phyloP scores from a whole-genome alignment of 768 basidiomycete genomes.

The Lepiota brunneoincarnata region DNA sequence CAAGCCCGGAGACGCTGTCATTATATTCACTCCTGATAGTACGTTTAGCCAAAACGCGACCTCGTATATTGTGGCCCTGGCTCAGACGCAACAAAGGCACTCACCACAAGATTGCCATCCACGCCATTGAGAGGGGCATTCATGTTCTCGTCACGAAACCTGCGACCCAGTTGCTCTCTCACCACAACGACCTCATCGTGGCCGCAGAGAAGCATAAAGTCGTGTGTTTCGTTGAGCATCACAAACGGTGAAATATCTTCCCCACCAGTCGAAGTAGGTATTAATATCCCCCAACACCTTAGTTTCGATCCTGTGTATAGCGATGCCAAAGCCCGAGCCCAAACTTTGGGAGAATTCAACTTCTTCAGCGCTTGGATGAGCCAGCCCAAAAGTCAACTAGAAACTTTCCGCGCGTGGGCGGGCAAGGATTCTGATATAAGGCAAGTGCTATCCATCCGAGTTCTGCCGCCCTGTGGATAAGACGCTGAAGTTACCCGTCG shows the following conservation, averaged over 20 bases:
- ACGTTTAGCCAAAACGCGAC: slow-evolving; percentile 22
- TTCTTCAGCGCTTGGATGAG: slow-evolving; percentile 98
- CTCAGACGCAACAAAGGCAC: slow-evolving; percentile 48
- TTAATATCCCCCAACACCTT: slow-evolving; percentile 5
- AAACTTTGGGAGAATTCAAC: slow-evolving; percentile 84
- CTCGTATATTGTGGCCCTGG: neutral
- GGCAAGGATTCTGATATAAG: slow-evolving; percentile 94
- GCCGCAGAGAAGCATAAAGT: slow-evolving; percentile 79
- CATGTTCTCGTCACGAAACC: slow-evolving; percentile 95
- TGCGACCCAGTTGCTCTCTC: slow-evolving; percentile 79
- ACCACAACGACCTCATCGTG: slow-evolving; percentile 77
- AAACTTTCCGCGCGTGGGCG: slow-evolving; percentile 95
- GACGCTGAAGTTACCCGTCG: neutral
- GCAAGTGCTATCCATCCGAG: slow-evolving; percentile 26
- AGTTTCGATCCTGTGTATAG: slow-evolving; percentile 91
- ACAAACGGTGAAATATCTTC: slow-evolving; percentile 60
- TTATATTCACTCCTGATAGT: slow-evolving; percentile 94
- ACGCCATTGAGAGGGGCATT: slow-evolving; percentile 80
- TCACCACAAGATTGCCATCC: slow-evolving; percentile 80
- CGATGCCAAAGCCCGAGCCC: slow-evolving; percentile 80
- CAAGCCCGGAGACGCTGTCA: slow-evolving; percentile 81
- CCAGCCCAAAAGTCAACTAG: slow-evolving; percentile 91
- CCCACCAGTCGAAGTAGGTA: neutral
- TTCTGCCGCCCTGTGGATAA: neutral
- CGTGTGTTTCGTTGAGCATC: slow-evolving; percentile 92